Conservation (phyloP, 805 yeast species). For the Candida boidinii region DNA sequence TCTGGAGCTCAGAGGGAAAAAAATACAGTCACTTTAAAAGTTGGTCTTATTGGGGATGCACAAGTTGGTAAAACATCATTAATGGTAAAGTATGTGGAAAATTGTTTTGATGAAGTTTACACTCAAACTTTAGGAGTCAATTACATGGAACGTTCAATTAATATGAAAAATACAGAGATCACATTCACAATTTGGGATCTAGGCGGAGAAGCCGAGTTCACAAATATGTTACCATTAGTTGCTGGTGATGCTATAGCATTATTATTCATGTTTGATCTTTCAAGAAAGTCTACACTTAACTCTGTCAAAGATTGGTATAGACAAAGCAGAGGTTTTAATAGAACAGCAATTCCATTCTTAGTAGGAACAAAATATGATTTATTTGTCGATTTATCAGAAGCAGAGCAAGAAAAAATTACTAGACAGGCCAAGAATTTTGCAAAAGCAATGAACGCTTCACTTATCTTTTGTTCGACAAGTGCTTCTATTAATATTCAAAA, state of each 20-base stretch:
- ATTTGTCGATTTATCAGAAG: slow-evolving; percentile 68
- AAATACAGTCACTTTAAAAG: slow-evolving; percentile 59
- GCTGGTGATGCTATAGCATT: slow-evolving; percentile 90
- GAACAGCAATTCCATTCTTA: slow-evolving; percentile 82
- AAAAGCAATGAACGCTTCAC: slow-evolving; percentile 74
- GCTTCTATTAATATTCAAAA: slow-evolving; percentile 91
- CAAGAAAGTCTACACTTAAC: slow-evolving; percentile 76
- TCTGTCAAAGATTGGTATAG: slow-evolving; percentile 94
- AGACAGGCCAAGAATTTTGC: slow-evolving; percentile 80
- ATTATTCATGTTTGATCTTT: slow-evolving; percentile 81
- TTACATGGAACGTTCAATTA: slow-evolving; percentile 84
- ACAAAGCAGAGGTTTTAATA: slow-evolving; percentile 82
- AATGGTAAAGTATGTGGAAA: slow-evolving; percentile 97
- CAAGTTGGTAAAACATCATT: slow-evolving; percentile 93
- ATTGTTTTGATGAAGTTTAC: slow-evolving; percentile 83
- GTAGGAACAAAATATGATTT: slow-evolving; percentile 92
- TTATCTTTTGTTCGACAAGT: slow-evolving; percentile 84
- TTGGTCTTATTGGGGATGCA: slow-evolving; percentile 92
- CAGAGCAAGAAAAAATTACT: slow-evolving; percentile 79
- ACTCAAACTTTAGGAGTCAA: slow-evolving; percentile 94
- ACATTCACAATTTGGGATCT: slow-evolving; percentile 92
- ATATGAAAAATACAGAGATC: slow-evolving; percentile 77
- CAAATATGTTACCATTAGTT: slow-evolving; percentile 90
- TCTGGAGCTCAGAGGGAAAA: slow-evolving; percentile 10
- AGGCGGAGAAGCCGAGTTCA: slow-evolving; percentile 93